Evolutionary conservation across 192 early-diverging fungal genomes (phyloP).

Genomic region (Oehlia diaphana): DNA sequence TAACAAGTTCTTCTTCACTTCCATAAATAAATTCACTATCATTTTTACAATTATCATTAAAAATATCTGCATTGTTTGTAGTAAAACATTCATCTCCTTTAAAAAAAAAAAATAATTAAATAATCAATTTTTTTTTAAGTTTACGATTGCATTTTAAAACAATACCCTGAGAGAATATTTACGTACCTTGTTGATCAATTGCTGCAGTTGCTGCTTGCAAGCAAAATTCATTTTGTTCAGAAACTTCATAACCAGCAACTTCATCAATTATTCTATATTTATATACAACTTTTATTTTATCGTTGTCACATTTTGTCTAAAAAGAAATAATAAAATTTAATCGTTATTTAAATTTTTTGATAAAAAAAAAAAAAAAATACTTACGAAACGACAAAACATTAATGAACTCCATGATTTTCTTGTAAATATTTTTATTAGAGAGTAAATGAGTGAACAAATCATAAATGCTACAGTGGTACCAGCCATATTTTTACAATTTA

Average conservation of each 20-base stretch:
- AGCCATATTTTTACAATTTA: background rate
- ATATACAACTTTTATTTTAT: background rate
- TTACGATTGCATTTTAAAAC: background rate
- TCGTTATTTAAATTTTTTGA: too few relatives aligned
- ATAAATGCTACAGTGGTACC: background rate
- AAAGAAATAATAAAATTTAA: background rate
- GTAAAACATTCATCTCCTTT: background rate
- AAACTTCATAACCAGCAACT: background rate
- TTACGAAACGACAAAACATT: background rate
- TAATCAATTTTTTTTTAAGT: background rate
- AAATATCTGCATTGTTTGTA: background rate
- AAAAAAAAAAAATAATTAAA: background rate
- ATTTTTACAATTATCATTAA: background rate
- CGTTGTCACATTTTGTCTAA: background rate
- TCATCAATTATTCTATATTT: background rate
- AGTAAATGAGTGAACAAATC: background rate
- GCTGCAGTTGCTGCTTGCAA: background rate
- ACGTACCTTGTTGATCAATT: background rate
- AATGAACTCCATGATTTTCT: background rate
- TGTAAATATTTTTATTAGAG: background rate
- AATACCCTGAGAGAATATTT: background rate
- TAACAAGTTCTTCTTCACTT: background rate
- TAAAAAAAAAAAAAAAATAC: too few relatives aligned
- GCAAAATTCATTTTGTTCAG: background rate
- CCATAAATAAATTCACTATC: background rate